Evolutionary conservation across 768 basidiomycete genomes (phyloP).

Genomic region (Mycena crocata): DNA sequence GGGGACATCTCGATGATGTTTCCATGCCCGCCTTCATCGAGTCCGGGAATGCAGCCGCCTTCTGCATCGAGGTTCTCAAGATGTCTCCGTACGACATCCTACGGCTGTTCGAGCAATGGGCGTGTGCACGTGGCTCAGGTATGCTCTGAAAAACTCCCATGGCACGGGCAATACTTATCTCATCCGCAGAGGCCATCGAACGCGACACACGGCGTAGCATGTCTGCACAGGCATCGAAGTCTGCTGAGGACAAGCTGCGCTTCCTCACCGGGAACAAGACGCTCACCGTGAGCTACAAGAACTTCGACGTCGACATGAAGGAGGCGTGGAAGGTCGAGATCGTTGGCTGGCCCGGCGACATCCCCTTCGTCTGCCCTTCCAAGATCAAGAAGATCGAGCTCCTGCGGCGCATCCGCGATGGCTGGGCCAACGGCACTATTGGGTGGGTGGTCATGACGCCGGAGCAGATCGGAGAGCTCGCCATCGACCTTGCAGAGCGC

Average conservation of each 20-base stretch:
- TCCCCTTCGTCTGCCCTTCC: background rate
- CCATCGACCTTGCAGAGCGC: background rate
- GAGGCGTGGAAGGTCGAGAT: background rate
- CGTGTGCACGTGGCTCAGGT: background rate
- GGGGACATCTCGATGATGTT: background rate
- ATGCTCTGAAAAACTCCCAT: background rate
- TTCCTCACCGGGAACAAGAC: background rate
- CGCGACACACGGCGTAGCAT: background rate
- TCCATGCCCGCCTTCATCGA: background rate
- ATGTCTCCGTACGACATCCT: background rate
- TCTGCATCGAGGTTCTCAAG: slow-evolving; percentile 6
- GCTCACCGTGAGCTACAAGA: background rate
- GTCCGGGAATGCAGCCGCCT: background rate
- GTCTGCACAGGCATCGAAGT: background rate
- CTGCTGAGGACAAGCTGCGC: background rate
- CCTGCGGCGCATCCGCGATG: background rate
- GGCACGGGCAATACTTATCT: background rate
- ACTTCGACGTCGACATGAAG: slow-evolving; percentile 1
- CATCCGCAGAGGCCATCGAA: background rate
- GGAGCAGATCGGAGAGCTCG: background rate
- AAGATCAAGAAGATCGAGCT: background rate
- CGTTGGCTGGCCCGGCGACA: slow-evolving; percentile 1
- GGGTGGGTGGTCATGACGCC: background rate
- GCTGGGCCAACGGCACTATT: background rate
- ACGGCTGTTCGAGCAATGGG: slow-evolving; percentile 1